Base-by-base conservation (phyloP, 441 rosid species). In the Arabidopsis lyrata region DNA sequence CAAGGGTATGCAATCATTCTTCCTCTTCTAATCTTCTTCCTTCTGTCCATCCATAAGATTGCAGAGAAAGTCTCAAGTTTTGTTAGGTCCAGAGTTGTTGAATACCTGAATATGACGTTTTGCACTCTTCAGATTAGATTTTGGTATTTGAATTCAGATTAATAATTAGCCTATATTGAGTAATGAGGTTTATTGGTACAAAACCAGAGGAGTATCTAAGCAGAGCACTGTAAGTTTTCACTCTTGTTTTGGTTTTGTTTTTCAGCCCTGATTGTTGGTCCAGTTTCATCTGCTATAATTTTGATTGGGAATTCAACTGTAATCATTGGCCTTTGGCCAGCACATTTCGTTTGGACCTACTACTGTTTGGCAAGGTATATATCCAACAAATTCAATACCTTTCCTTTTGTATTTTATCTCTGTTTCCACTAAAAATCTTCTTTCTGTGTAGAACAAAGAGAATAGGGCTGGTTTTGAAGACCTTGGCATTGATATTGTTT, bases 291-390 rank as follows among this genome's bases (percentile, higher is more conserved):
- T 48, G 83, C 70, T 60, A 82, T 92, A 76, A 80, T 86, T 53
- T 71, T 72, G 72, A 52, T 82, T 35, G 93, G 91, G 13, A 86
- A 90, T 79, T 84, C 92, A 27, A 79, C 83, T 13, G 88, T 92
- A 20, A 82, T 87, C 34, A 70, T 83, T 59, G 97, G 98, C 11
- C 93, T 91, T 32, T 94, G 97, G 96, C 79, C 84, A 16, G 95
- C 95, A 66, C 98, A 90, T 85, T 81, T 86, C 74, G 2, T 85
- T 8, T 94, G 95, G 95, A 90, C 95, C 75, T 84, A 81, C 76
- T 92, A 83, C 79, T 86, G 95, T 81, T 87, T 91, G 4, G 84
- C 85, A 35, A 92, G 92, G 97, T 94, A 66, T 64, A 48, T 62
- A 16, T 44, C 13, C 29, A 8, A 36, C 16, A 69, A 29, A 27